A percentile compares a stretch with the other conserved stretches of the same genome.
Evolutionary conservation across 106 monocot genomes (phyloP).

Genomic region (Dioscorea zingiberensis): DNA sequence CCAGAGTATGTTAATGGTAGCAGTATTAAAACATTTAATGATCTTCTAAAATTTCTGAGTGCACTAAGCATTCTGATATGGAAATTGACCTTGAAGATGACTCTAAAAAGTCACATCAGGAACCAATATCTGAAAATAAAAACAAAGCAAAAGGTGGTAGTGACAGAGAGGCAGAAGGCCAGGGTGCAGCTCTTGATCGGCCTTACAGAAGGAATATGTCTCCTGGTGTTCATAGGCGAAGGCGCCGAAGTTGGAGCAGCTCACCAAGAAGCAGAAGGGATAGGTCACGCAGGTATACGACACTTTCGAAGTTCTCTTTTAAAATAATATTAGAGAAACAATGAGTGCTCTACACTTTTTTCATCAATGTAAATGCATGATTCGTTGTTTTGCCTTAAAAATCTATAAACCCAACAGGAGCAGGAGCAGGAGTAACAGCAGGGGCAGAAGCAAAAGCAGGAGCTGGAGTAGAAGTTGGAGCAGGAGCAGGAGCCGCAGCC

Average conservation of each 20-base stretch:
- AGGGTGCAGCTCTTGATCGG: constrained; percentile 4
- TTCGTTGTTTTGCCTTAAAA: too few species aligned
- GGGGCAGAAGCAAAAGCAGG: constrained; percentile 13
- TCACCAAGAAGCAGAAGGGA: constrained; percentile 34
- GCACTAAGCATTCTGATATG: not conserved
- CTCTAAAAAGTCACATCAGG: not conserved
- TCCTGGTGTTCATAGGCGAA: constrained; percentile 21
- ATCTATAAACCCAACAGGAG: not conserved
- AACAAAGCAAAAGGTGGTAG: constrained; percentile 1
- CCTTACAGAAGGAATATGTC: constrained; percentile 16
- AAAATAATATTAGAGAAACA: not conserved
- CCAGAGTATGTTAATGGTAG: too few species aligned
- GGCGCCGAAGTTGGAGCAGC: constrained; percentile 15
- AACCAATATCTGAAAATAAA: not conserved
- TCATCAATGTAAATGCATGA: not conserved
- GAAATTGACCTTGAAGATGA: constrained; percentile 9
- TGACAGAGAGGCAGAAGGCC: constrained; percentile 5
- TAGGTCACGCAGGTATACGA: constrained; percentile 42
- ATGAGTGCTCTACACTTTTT: not conserved
- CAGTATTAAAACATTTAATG: too few species aligned
- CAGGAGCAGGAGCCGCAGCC: constrained; percentile 45
- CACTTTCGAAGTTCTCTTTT: not conserved
- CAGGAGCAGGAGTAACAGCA: constrained; percentile 19
- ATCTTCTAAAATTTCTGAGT: not conserved
- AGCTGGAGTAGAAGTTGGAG: constrained; percentile 35